Conservation (phyloP, 2,329 filamentous ascomycete species). For the Aplosporella prunicola region DNA sequence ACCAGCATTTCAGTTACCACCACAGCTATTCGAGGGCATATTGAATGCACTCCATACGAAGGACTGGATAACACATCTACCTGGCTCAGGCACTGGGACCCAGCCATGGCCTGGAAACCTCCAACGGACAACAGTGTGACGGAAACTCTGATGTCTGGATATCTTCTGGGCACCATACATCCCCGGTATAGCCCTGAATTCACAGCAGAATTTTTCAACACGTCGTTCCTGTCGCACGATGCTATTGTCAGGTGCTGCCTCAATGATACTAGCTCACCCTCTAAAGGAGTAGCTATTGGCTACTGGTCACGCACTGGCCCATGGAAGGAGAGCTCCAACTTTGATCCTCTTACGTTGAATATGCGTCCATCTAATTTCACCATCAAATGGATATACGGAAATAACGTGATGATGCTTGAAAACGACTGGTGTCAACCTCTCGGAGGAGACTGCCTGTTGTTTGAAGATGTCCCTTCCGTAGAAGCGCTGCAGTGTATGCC, state of each 20-base stretch:
- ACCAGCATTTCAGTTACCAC: too few species aligned
- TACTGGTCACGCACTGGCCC: not conserved
- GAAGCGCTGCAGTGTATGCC: constrained; percentile 15
- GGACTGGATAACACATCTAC: constrained; percentile 8
- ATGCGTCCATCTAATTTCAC: not conserved
- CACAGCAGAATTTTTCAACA: not conserved
- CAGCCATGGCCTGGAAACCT: too few species aligned
- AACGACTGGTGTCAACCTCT: too few species aligned
- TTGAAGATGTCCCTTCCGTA: constrained; percentile 2
- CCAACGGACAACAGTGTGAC: too few species aligned
- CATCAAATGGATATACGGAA: not conserved
- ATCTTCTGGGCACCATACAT: too few species aligned
- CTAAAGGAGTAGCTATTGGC: constrained; percentile 8
- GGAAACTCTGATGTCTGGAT: too few species aligned
- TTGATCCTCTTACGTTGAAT: constrained; percentile 7
- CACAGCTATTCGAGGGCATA: too few species aligned
- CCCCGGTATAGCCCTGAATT: not conserved
- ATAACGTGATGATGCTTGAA: not conserved
- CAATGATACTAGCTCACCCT: not conserved
- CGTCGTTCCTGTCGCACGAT: not conserved
- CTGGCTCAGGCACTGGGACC: too few species aligned
- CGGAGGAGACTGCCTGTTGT: not conserved
- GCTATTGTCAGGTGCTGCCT: not conserved
- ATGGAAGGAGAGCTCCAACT: constrained; percentile 11
- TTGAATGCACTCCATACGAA: constrained; percentile 5